Base-by-base conservation (phyloP, 495 filamentous ascomycete species). In the Podospora sp. region DNA sequence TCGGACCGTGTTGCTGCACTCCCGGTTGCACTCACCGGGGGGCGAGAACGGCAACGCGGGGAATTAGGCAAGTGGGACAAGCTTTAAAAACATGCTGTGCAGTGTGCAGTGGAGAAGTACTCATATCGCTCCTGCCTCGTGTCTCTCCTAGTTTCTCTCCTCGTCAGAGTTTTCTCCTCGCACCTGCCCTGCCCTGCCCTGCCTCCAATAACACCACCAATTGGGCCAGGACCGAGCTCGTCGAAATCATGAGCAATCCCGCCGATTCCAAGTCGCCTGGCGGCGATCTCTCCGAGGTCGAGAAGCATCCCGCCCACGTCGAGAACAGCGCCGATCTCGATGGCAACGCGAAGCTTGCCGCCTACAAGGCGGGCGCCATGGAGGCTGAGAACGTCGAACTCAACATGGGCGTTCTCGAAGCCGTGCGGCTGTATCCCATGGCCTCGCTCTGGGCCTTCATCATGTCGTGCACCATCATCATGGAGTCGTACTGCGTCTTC, bases 391-490 rank as follows among this genome's bases (percentile, higher is more conserved):
- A 77, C 60, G 60, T 65, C 18, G 81, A 83, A 68, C 81, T 81
- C 73, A 73, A 75, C 35, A 82, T 84, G 82, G 78, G 75, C 60
- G 81, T 84, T 67, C 68, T 81, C n/a, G 56, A 84, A 72, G 80
- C 81, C 71, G 78, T 83, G 62, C 73, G 72, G 67, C 76, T 77
- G 58, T 83, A 85, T 71, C 81, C 81, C 58, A 76, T 77, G 73
- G 82, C 82, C 62, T 75, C 71, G 53, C 81, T 76, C 61, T 84
- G 82, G 83, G 82, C 83, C 56, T 84, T 85, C 64, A 69, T 85
- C 72, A 82, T 85, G 77, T 85, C 80, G 36, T 79, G 25, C 66
- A 85, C 82, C 65, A 85, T 85, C 80, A 79, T 81, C 66, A 82
- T 82, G 79, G 80, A 82, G 72, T 80, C 79, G 26, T 82, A 80